Evolutionary conservation across 306 rosid species (phyloP), one percentile per base, ranked within the genome.

Genomic region (Purshia tridentata): DNA sequence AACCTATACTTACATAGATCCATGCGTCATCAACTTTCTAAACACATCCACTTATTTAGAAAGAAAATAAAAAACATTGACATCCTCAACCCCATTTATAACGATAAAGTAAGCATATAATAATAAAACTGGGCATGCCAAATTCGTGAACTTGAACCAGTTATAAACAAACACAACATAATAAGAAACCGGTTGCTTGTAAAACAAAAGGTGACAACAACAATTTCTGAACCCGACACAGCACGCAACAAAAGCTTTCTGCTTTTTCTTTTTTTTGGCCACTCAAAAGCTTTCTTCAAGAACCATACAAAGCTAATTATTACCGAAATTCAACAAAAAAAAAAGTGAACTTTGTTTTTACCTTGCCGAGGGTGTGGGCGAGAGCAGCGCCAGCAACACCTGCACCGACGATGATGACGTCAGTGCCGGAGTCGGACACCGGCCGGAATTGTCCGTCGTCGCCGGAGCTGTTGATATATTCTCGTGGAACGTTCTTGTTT

Each of bases 371-470:
- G 69, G 90, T 78, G 69, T 61, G 45, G 13, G 88, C 86, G 15
- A 86, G 84, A 44, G 90, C 86, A 9, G 86, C 70, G 69, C 90
- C 90, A 46, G 88, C 82, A 39, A 83, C 90, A 48, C 88, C 90
- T 13, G 90, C 84, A 13, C 86, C 81, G 48, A 83, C 81, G 12
- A 83, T 52, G 45, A 83, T 49, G 41, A 79, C 65, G 57, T 83
- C 83, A 3, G 70, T 72, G 69, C 54, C 74, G 51, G 74, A 62
- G 41, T 44, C 12, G 18, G 20, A 2, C 14, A 7, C 55, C 3
- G 53, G 18, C 3, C 57, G 50, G 55, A 20, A 53, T 11, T 65
- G 75, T 67, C 81, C 70, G 0, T 54, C n/a, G 41, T 42, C 56
- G 20, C 12, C 51, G 45, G 75, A 62, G 76, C 18, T 16, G 14